phyloP scores from a whole-genome alignment of 495 filamentous ascomycete genomes.

The Aeminium ludgeri region DNA sequence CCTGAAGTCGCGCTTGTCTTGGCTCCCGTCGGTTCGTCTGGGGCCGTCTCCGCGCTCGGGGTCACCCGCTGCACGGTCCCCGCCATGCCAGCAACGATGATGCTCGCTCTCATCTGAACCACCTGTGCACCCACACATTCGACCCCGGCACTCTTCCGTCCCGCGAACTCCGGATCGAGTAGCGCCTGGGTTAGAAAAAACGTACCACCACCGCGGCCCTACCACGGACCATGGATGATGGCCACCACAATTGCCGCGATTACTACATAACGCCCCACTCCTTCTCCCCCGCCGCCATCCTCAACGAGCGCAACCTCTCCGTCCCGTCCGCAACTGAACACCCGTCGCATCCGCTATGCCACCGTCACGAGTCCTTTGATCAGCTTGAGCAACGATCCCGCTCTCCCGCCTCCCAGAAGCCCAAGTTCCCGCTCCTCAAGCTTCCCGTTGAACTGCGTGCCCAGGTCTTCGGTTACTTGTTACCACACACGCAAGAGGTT shows the following conservation, averaged over 20 bases:
- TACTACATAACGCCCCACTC: slow-evolving; percentile 11
- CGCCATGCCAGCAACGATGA: too few species aligned
- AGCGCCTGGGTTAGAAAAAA: too few species aligned
- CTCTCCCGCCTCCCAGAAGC: slow-evolving; percentile 9
- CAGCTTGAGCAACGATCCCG: slow-evolving; percentile 13
- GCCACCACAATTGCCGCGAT: slow-evolving; percentile 17
- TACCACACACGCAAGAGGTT: slow-evolving; percentile 20
- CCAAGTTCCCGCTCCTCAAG: slow-evolving; percentile 18
- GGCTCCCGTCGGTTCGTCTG: too few species aligned
- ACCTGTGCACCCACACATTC: too few species aligned
- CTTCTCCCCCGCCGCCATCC: slow-evolving; percentile 2
- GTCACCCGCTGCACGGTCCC: too few species aligned
- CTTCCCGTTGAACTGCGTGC: slow-evolving; percentile 26
- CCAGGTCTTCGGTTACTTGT: slow-evolving; percentile 23
- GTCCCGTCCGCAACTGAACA: background rate
- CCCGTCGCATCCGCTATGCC: too few species aligned
- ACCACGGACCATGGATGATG: slow-evolving; percentile 5
- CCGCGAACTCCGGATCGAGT: too few species aligned
- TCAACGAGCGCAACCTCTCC: background rate
- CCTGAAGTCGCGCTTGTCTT: background rate
- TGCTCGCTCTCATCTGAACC: too few species aligned
- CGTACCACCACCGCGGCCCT: too few species aligned
- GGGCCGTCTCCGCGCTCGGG: too few species aligned
- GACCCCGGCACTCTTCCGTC: too few species aligned
- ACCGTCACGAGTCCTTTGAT: slow-evolving; percentile 11